Conservation (phyloP, 2,329 filamentous ascomycete genomes). For the Fusarium liriodendri region DNA sequence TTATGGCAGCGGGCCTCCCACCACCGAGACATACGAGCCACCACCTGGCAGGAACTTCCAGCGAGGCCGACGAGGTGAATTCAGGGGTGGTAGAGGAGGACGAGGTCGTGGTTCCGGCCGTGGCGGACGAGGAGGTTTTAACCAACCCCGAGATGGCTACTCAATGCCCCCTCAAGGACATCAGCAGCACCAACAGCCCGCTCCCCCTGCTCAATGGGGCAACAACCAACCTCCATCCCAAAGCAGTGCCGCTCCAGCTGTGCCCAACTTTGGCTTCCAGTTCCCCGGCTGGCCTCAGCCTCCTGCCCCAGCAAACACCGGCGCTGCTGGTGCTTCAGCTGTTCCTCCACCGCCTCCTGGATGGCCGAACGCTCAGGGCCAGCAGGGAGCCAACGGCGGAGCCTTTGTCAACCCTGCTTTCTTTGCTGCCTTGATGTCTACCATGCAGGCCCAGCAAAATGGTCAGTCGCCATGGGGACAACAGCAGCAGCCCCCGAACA, state of each 20-base stretch:
- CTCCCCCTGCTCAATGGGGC: conserved; percentile 20
- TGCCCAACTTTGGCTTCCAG: conserved; percentile 56
- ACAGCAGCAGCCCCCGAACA: conserved; percentile 46
- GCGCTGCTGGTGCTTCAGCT: conserved; percentile 45
- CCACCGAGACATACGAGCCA: conserved; percentile 53
- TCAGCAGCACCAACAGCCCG: conserved; percentile 50
- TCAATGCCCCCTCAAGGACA: conserved; percentile 52
- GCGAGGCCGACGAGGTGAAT: conserved; percentile 58
- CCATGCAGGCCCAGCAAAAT: conserved; percentile 53
- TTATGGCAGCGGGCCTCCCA: conserved; percentile 63
- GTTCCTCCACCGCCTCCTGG: conserved; percentile 57
- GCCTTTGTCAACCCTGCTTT: conserved; percentile 70
- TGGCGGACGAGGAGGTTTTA: conserved; percentile 52
- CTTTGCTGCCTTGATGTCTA: conserved; percentile 61
- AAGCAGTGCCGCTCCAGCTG: conserved; percentile 32
- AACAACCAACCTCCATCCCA: conserved; percentile 29
- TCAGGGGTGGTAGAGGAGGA: conserved; percentile 55
- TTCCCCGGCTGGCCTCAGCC: conserved; percentile 57
- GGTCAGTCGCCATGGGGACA: conserved; percentile 45
- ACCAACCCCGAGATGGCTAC: conserved; percentile 53
- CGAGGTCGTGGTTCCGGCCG: conserved; percentile 56
- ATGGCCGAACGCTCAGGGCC: conserved; percentile 46
- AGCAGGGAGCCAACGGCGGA: conserved; percentile 48
- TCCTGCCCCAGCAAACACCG: conserved; percentile 33
- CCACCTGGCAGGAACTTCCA: conserved; percentile 45